Base-by-base conservation (phyloP, 1,139 yeast species). In the Pichia norvegensis region DNA sequence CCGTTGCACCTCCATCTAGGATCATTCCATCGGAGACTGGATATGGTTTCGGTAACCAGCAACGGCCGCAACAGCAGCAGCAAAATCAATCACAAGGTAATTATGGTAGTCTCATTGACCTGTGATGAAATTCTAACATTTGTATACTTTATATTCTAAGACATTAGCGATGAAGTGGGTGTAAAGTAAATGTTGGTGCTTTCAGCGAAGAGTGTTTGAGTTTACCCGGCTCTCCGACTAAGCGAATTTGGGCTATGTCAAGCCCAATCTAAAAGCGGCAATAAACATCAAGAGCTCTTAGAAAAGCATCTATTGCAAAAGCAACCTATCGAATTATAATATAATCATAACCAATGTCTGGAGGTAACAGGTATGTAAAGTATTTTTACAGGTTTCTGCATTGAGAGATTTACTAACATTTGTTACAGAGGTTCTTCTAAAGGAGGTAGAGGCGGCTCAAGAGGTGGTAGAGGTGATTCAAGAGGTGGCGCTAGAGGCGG, bases 41-140 rank as follows among this genome's bases (percentile, higher is more conserved):
- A 2, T 88, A 81, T 61, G 97, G 97, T 2, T 88, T 88, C 66
- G 97, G 97, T 36, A 88, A 88, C 57, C 72, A 67, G 49, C 22
- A 20, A 17, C 19, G 20, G 13, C 6, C 20, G 16, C 37, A 35
- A 11, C 37, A 20, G 23, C 47, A 65, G 49, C 65, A 53, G 67
- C 60, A 52, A 27, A 48, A 65, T 48, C 65, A 54, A 67, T 59
- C 52, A 21, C 49, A 40, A 36, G 23, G 48, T 27, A 22, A 46
- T 43, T n/a, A 60, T 62, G 55, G 60, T 23, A 67, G 68, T 49
- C 56, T 67, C 52, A 68, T 68, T 46, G 71, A 67, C 46, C 51
- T 67, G 19, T 66, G 49, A 27, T 13, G 31, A n/a, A n/a, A n/a
- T n/a, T n/a, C n/a, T 27, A 27, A 27, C 31, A 25, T 27, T 11